Conservation (phyloP, 2,329 filamentous ascomycete species). For the Fonsecaea pedrosoi region DNA sequence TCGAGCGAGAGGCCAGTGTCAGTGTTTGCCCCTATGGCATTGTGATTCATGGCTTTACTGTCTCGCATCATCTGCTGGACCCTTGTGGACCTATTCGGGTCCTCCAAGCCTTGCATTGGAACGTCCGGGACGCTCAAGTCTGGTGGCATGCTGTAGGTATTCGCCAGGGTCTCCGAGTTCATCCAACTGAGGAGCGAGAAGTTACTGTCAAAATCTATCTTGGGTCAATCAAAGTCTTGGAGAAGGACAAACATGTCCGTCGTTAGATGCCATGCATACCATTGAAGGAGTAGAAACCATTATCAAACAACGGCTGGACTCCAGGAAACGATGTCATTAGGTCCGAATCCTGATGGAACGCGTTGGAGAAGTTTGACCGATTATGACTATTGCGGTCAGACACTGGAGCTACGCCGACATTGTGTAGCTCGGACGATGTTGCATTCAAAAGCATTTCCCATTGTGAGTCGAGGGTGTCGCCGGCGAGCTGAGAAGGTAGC, state of each 20-base stretch:
- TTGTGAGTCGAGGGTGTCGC: not conserved
- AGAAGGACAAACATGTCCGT: not conserved
- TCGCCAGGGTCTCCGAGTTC: slow-evolving; percentile 8
- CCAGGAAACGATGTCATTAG: not conserved
- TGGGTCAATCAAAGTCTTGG: not conserved
- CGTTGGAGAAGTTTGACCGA: not conserved
- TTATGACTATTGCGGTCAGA: not conserved
- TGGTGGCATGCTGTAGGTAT: slow-evolving; percentile 1
- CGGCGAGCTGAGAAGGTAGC: not conserved
- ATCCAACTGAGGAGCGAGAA: slow-evolving; percentile 22
- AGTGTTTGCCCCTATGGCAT: not conserved
- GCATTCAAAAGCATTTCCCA: slow-evolving; percentile 13
- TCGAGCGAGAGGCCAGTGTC: not conserved
- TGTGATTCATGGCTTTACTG: not conserved
- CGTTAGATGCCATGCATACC: not conserved
- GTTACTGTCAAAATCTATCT: slow-evolving; percentile 1
- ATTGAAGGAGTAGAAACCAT: slow-evolving; percentile 2
- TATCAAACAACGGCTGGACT: slow-evolving; percentile 1
- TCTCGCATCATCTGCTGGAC: not conserved
- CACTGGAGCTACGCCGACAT: not conserved
- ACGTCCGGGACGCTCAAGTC: slow-evolving; percentile 13
- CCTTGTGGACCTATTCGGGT: not conserved
- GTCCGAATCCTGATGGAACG: not conserved
- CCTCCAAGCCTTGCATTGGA: slow-evolving; percentile 12
- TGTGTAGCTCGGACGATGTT: slow-evolving; percentile 4